These are phyloP conservation scores for Gaultheria prostrata DNA, from an alignment of 148 eudicot genomes.

Conservation along the genomic window DNA sequence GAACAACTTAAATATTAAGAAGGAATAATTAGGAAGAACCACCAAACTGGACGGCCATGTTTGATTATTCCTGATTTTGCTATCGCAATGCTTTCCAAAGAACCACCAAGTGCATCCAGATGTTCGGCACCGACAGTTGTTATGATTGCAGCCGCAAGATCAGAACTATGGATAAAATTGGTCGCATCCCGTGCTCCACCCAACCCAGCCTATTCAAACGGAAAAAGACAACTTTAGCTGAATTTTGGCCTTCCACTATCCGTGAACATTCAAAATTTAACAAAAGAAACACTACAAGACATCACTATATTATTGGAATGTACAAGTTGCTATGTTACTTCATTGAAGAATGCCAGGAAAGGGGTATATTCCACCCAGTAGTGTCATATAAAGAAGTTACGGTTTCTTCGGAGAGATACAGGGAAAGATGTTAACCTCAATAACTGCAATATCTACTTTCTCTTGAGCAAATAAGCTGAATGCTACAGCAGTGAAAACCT, in stretches of 20 bases:
- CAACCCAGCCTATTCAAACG: slow-evolving; percentile 65
- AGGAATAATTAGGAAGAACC: slow-evolving; percentile 40
- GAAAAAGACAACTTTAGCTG: not conserved
- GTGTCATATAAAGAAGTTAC: not conserved
- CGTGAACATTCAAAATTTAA: not conserved
- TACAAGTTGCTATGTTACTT: not conserved
- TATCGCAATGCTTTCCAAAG: slow-evolving; percentile 81
- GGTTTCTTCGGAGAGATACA: not conserved
- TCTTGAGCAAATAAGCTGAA: slow-evolving; percentile 74
- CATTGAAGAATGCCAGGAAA: not conserved
- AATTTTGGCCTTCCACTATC: not conserved
- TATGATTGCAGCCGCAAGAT: slow-evolving; percentile 72
- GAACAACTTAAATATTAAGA: not conserved
- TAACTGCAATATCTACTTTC: slow-evolving; percentile 4
- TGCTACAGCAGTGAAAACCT: slow-evolving; percentile 90
- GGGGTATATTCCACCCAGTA: not conserved
- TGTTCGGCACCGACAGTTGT: slow-evolving; percentile 88
- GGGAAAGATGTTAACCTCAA: slow-evolving; percentile 8
- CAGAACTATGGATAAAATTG: slow-evolving; percentile 61
- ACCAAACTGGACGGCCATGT: slow-evolving; percentile 80
- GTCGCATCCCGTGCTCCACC: slow-evolving; percentile 99
- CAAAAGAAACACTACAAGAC: not conserved
- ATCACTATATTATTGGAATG: not conserved
- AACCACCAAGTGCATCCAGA: slow-evolving; percentile 94
- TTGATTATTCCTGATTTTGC: slow-evolving; percentile 97